Percentiles rank a stretch among this genome's conserved stretches.
phyloP scores from a whole-genome alignment of 1,284 basidiomycete genomes.

The Bjerkandera adusta region DNA sequence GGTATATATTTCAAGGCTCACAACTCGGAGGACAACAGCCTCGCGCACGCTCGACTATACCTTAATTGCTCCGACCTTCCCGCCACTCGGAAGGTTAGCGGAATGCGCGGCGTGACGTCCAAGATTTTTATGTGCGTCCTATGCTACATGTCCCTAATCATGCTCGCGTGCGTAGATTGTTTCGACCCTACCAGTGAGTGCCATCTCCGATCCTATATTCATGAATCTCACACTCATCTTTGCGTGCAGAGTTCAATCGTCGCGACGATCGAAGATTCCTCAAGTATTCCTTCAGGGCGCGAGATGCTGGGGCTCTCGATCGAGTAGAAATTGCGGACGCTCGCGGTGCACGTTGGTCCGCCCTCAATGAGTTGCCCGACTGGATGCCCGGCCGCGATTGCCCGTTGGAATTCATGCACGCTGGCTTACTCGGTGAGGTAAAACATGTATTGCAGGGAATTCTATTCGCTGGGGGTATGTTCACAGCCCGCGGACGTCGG shows the following conservation, averaged over 20 bases:
- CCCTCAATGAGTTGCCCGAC: constrained; percentile 13
- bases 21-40: constrained; percentile 1
- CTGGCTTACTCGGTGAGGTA: constrained; percentile 17
- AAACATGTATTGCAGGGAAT: constrained; percentile 24
- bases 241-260: constrained; percentile 6
- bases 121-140: constrained; percentile 14
- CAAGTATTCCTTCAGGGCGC: constrained; percentile 19
- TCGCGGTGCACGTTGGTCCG: constrained; percentile 19
- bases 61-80: constrained; percentile 18
- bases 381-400: constrained; percentile 17
- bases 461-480: constrained; percentile 20
- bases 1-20: too few species aligned
- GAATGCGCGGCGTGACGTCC: constrained; percentile 8
- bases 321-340: constrained; percentile 15
- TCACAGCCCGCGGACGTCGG: constrained; percentile 10
- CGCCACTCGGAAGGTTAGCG: constrained; percentile 17
- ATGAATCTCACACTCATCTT: too few species aligned
- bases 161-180: constrained; percentile 4
- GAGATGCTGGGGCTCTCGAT: neutral
- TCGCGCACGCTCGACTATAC: constrained; percentile 10
- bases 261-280: constrained; percentile 15
- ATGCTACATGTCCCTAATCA: constrained; percentile 7
- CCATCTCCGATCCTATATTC: neutral
- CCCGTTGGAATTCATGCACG: constrained; percentile 20
- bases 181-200: constrained; percentile 3